These are phyloP conservation scores for Spathaspora sp. DNA, from an alignment of 805 yeast species.

Conservation along the genomic window DNA sequence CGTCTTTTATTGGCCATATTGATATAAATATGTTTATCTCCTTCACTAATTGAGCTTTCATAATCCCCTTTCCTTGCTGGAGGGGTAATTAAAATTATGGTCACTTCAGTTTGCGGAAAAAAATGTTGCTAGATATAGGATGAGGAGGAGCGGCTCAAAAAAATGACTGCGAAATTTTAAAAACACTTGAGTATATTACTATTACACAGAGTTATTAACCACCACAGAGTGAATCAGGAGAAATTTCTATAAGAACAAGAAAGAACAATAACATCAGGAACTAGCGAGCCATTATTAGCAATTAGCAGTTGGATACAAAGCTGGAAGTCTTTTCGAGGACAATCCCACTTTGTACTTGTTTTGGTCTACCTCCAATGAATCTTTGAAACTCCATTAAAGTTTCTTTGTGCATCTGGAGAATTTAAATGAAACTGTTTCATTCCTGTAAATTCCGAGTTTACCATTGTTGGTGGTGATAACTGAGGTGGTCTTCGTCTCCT, in stretches of 20 bases:
- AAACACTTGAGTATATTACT: neutral
- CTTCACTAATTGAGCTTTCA: neutral
- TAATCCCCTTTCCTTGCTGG: neutral
- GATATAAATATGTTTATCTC: neutral
- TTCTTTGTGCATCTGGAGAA: neutral
- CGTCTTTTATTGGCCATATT: slow-evolving; percentile 84
- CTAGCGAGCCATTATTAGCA: neutral
- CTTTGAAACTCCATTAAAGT: neutral
- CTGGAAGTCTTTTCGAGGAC: neutral
- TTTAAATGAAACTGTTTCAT: slow-evolving; percentile 8
- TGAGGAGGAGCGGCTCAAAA: neutral
- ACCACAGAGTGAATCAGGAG: neutral
- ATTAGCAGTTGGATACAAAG: neutral
- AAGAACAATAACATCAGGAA: neutral
- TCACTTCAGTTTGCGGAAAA: neutral
- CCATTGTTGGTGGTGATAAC: neutral
- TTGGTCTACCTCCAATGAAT: neutral
- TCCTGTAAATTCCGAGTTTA: neutral
- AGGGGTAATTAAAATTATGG: neutral
- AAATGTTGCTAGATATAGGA: neutral
- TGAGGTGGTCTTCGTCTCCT: neutral
- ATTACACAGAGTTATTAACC: neutral
- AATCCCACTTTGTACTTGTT: neutral
- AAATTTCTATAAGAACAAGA: neutral
- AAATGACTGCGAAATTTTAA: neutral